Evolutionary conservation across 305 asterid genomes (phyloP).

Genomic region (Fraxinus albicans): DNA sequence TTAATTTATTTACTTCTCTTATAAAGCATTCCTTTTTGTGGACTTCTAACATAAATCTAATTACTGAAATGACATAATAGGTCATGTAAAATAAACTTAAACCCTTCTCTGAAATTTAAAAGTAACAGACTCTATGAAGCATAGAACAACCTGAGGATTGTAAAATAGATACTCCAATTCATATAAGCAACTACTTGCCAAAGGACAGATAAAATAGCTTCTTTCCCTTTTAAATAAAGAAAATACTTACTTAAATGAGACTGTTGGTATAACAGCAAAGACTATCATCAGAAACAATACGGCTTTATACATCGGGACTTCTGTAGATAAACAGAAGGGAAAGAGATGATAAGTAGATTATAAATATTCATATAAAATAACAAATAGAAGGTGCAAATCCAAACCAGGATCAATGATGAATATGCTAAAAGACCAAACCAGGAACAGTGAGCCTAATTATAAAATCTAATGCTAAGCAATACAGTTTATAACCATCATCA

Average conservation of each 20-base stretch:
- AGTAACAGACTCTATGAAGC: neutral
- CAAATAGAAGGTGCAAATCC: neutral
- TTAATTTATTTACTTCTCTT: neutral
- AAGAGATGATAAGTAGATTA: neutral
- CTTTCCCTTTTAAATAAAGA: slow-evolving; percentile 14
- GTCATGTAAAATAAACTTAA: neutral
- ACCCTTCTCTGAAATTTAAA: neutral
- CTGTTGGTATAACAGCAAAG: slow-evolving; percentile 78
- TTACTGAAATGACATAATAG: neutral
- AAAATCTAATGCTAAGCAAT: neutral
- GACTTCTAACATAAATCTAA: neutral
- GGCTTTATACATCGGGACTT: slow-evolving; percentile 44
- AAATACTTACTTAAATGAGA: slow-evolving; percentile 72
- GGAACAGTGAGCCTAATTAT: neutral
- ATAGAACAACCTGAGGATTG: neutral
- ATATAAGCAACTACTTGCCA: slow-evolving; percentile 7
- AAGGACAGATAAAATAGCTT: slow-evolving; percentile 9
- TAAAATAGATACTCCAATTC: neutral
- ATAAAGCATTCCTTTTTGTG: neutral
- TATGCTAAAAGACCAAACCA: neutral
- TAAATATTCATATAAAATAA: neutral
- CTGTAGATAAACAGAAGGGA: slow-evolving; percentile 37
- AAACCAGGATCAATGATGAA: slow-evolving; percentile 2
- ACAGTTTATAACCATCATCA: neutral
- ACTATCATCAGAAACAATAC: slow-evolving; percentile 55